Conservation (phyloP, 345 rosid species). For the Lepidium africanum region DNA sequence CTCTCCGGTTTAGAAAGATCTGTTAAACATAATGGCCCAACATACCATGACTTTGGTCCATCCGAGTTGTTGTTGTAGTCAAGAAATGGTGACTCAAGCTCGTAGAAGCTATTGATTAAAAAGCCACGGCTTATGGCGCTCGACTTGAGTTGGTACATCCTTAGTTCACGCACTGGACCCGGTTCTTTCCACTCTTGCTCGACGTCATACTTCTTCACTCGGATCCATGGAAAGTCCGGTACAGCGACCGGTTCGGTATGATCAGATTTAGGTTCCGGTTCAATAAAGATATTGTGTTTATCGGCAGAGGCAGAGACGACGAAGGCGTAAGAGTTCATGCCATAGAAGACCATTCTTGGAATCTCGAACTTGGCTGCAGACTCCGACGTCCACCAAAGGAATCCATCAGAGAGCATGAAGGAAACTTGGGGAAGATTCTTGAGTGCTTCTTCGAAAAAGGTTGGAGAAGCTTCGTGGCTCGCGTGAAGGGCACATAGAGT, state of each 20-base stretch:
- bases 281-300: slow-evolving; percentile 2
- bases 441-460: slow-evolving; percentile 41
- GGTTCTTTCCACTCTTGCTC: background rate
- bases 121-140: slow-evolving; percentile 38
- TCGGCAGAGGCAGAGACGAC: slow-evolving; percentile 4
- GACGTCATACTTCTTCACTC: slow-evolving; percentile 40
- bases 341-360: slow-evolving; percentile 48
- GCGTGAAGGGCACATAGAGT: slow-evolving; percentile 37
- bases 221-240: slow-evolving; percentile 63
- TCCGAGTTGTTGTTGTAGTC: slow-evolving; percentile 18
- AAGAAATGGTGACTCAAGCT: slow-evolving; percentile 52
- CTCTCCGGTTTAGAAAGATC: slow-evolving; percentile 2
- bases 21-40: slow-evolving; percentile 55
- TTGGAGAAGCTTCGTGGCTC: slow-evolving; percentile 54
- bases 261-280: slow-evolving; percentile 17
- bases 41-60: slow-evolving; percentile 30
- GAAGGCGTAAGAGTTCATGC: slow-evolving; percentile 34
- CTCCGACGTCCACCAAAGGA: slow-evolving; percentile 79
- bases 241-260: slow-evolving; percentile 43
- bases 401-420: slow-evolving; percentile 59
- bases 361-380: slow-evolving; percentile 54
- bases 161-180: slow-evolving; percentile 6
- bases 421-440: slow-evolving; percentile 34
- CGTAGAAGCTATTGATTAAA: slow-evolving; percentile 49
- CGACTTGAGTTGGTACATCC: background rate